Percentiles rank a stretch among this genome's conserved stretches.
Conservation (phyloP, 2,329 filamentous ascomycete species). For the Cladosporium austrohemisphaericum region DNA sequence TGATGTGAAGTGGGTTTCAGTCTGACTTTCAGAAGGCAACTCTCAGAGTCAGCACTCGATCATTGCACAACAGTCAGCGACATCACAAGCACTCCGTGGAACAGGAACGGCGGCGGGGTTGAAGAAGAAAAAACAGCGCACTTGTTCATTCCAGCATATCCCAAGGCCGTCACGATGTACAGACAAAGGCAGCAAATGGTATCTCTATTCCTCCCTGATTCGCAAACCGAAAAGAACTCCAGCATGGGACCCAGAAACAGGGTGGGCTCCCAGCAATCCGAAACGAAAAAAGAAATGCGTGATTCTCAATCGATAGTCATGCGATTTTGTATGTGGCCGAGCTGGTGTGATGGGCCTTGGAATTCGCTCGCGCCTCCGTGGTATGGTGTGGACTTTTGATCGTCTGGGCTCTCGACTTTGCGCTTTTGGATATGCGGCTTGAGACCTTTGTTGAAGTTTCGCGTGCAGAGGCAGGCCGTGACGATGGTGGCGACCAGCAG, state of each 20-base stretch:
- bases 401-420: slow-evolving; percentile 31
- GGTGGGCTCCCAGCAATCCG: not conserved
- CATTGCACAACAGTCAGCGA: too few relatives aligned
- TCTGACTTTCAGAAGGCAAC: too few relatives aligned
- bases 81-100: too few relatives aligned
- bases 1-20: too few relatives aligned
- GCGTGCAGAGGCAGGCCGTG: slow-evolving; percentile 81
- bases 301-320: slow-evolving; percentile 47
- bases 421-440: slow-evolving; percentile 75
- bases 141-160: too few relatives aligned
- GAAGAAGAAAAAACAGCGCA: too few relatives aligned
- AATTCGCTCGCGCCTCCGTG: slow-evolving; percentile 19
- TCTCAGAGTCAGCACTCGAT: too few relatives aligned
- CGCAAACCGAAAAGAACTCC: not conserved
- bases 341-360: slow-evolving; percentile 26
- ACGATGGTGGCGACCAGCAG: slow-evolving; percentile 83
- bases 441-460: slow-evolving; percentile 85
- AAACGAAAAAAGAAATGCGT: not conserved
- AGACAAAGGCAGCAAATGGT: not conserved
- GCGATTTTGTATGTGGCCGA: slow-evolving; percentile 29
- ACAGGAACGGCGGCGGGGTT: too few relatives aligned
- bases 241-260: not conserved
- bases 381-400: slow-evolving; percentile 15
- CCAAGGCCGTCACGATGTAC: slow-evolving; percentile 5
- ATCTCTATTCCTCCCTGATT: slow-evolving; percentile 6